A percentile compares a stretch with the other conserved stretches of the same genome.
Evolutionary conservation across 2,329 filamentous ascomycete species (phyloP).

Genomic region (Hirsutella minnesotensis): DNA sequence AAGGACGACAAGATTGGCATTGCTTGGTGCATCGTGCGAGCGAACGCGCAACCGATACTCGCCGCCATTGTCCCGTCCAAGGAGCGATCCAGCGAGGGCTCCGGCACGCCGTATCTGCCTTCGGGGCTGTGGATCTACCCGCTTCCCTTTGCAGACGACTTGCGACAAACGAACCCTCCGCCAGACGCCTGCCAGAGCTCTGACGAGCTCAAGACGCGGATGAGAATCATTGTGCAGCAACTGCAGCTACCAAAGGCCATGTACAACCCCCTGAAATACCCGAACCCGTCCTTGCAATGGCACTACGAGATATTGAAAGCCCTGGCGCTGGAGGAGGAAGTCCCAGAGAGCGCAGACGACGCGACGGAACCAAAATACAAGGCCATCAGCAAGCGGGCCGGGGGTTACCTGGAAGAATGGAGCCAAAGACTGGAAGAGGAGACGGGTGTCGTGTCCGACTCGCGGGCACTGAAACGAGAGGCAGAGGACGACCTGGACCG

Average conservation of each 20-base stretch:
- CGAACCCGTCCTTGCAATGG: slow-evolving; percentile 90
- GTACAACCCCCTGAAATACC: slow-evolving; percentile 79
- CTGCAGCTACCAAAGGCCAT: slow-evolving; percentile 75
- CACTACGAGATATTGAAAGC: slow-evolving; percentile 92
- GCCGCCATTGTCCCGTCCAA: slow-evolving; percentile 71
- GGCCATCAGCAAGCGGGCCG: slow-evolving; percentile 82
- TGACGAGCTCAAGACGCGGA: slow-evolving; percentile 63
- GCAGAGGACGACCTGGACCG: slow-evolving; percentile 28
- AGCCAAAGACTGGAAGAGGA: slow-evolving; percentile 54
- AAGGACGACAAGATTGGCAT: slow-evolving; percentile 70
- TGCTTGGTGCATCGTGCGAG: slow-evolving; percentile 79
- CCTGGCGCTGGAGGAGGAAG: slow-evolving; percentile 80
- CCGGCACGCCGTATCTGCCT: slow-evolving; percentile 59
- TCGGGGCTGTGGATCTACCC: slow-evolving; percentile 82
- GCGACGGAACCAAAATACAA: slow-evolving; percentile 73
- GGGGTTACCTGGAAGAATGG: slow-evolving; percentile 69
- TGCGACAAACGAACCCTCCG: slow-evolving; percentile 61
- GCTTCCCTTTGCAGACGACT: slow-evolving; percentile 80
- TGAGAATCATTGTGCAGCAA: slow-evolving; percentile 74
- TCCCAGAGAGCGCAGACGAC: slow-evolving; percentile 63
- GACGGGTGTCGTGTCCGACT: slow-evolving; percentile 21
- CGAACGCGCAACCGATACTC: slow-evolving; percentile 67
- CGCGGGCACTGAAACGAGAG: slow-evolving; percentile 39
- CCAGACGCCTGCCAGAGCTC: slow-evolving; percentile 43
- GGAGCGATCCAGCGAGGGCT: slow-evolving; percentile 50